Evolutionary conservation across 139 green algal genomes (phyloP).

Genomic region (Tetraselmis striata): DNA sequence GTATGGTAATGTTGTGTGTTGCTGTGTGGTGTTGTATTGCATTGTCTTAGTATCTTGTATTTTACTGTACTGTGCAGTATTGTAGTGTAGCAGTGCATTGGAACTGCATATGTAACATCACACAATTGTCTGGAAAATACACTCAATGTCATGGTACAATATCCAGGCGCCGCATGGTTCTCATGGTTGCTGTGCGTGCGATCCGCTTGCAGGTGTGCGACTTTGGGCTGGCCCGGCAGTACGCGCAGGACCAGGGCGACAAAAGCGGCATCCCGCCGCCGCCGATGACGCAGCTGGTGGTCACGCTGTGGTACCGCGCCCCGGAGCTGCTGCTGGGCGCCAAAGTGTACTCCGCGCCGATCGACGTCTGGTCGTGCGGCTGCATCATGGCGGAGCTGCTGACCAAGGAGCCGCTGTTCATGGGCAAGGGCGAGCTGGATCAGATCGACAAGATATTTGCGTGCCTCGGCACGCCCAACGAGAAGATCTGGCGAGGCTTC

Average conservation of each 20-base stretch:
- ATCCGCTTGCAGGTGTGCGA: conserved; percentile 75
- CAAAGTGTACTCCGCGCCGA: conserved; percentile 51
- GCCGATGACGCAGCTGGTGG: conserved; percentile 70
- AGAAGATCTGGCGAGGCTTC: conserved; percentile 68
- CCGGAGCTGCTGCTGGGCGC: conserved; percentile 85
- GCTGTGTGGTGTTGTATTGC: too few species aligned
- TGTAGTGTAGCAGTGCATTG: too few species aligned
- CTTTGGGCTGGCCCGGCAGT: conserved; percentile 89
- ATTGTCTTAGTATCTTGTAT: too few species aligned
- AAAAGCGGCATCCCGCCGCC: conserved; percentile 36
- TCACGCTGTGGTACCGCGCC: conserved; percentile 77
- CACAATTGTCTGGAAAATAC: neutral
- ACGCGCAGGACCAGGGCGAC: conserved; percentile 15
- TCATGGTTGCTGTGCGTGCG: neutral
- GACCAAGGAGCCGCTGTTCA: conserved; percentile 51
- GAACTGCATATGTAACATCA: neutral
- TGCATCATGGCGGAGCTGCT: conserved; percentile 93
- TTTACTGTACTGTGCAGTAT: too few species aligned
- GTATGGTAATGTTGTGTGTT: too few species aligned
- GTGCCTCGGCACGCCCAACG: conserved; percentile 68
- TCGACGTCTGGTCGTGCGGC: conserved; percentile 86
- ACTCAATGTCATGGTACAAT: too few species aligned
- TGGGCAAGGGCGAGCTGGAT: conserved; percentile 64
- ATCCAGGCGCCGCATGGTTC: too few species aligned
- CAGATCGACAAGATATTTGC: conserved; percentile 70